A percentile compares a stretch with the other conserved stretches of the same genome.
phyloP scores from a whole-genome alignment of 2,329 filamentous ascomycete genomes.

The Diaporthe velutina region DNA sequence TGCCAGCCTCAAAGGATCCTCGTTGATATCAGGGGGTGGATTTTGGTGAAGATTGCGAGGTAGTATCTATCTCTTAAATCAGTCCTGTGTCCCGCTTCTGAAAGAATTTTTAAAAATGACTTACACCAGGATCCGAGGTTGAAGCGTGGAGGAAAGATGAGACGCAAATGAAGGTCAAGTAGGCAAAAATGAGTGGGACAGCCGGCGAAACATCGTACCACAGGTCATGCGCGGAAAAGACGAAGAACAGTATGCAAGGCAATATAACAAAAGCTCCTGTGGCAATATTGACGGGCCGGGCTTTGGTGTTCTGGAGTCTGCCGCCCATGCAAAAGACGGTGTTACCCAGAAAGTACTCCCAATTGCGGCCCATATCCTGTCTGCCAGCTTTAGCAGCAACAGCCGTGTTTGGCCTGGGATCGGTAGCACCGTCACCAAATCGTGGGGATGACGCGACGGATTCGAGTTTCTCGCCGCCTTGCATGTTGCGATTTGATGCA shows the following conservation, averaged over 20 bases:
- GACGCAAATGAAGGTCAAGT: slow-evolving; percentile 89
- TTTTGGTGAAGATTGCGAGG: slow-evolving; percentile 93
- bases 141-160: slow-evolving; percentile 97
- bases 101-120: slow-evolving; percentile 52
- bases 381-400: slow-evolving; percentile 50
- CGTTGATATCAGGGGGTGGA: slow-evolving; percentile 79
- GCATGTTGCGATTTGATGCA: slow-evolving; percentile 67
- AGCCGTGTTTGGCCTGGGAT: slow-evolving; percentile 44
- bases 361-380: slow-evolving; percentile 74
- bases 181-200: slow-evolving; percentile 89
- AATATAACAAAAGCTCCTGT: slow-evolving; percentile 86
- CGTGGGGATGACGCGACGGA: slow-evolving; percentile 83
- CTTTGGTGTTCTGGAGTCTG: slow-evolving; percentile 87
- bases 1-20: slow-evolving; percentile 84
- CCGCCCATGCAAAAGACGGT: slow-evolving; percentile 90
- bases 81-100: slow-evolving; percentile 12
- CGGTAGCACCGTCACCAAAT: slow-evolving; percentile 51
- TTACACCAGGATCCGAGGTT: slow-evolving; percentile 90
- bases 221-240: slow-evolving; percentile 85
- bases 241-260: slow-evolving; percentile 86
- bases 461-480: slow-evolving; percentile 85
- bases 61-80: slow-evolving; percentile 73
- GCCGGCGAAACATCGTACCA: slow-evolving; percentile 91
- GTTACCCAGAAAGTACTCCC: slow-evolving; percentile 95
- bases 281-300: slow-evolving; percentile 88